These are phyloP conservation scores for Trametes pubescens DNA, from an alignment of 1,284 basidiomycete species.

Conservation along the genomic window DNA sequence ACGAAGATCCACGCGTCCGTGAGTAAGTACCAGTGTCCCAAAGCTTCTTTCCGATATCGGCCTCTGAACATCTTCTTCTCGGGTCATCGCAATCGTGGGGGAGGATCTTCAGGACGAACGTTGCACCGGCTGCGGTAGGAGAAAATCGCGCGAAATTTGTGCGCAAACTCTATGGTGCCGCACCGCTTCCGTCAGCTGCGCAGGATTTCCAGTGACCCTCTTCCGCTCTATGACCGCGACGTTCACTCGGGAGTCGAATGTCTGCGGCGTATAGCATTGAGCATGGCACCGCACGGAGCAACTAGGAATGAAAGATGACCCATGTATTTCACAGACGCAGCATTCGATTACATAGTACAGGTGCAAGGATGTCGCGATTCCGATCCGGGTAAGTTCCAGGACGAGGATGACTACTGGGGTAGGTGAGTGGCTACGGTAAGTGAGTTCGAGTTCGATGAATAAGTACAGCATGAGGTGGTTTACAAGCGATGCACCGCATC, in stretches of 20 bases:
- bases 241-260: too few species aligned
- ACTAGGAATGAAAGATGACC: neutral
- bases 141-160: too few species aligned
- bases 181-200: neutral
- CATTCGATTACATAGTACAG: neutral
- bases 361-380: neutral
- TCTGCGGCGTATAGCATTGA: too few species aligned
- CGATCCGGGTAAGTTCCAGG: neutral
- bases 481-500: neutral
- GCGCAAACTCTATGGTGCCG: too few species aligned
- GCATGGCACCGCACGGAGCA: neutral
- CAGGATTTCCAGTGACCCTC: neutral
- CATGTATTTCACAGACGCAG: constrained; percentile 1
- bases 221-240: too few species aligned
- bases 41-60: neutral
- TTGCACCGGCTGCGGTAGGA: too few species aligned
- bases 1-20: neutral
- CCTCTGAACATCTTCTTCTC: too few species aligned
- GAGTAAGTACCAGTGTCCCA: neutral
- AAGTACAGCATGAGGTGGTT: constrained; percentile 2
- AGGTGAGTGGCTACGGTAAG: neutral
- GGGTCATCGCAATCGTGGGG: too few species aligned
- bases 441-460: neutral
- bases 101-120: too few species aligned
- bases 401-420: neutral